Conservation (phyloP, 2,329 filamentous ascomycete genomes). For the Drechslerella coelobrocha region DNA sequence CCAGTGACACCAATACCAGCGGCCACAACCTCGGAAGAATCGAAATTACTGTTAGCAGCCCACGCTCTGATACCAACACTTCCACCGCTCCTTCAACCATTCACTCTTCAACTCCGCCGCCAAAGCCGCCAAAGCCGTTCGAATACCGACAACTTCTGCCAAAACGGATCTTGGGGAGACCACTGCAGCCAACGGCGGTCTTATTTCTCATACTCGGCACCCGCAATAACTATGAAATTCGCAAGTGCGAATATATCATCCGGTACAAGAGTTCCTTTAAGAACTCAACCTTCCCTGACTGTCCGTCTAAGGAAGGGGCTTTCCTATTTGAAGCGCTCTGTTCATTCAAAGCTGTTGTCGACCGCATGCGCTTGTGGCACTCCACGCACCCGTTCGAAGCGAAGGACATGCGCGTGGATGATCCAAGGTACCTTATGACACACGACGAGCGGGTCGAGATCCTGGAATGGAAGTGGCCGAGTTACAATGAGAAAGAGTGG, state of each 20-base stretch:
- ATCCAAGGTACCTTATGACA: conserved; percentile 13
- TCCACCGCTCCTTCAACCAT: background rate
- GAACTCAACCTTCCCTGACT: conserved; percentile 15
- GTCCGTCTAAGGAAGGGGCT: conserved; percentile 1
- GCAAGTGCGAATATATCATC: conserved; percentile 22
- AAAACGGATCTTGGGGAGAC: background rate
- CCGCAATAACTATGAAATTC: conserved; percentile 12
- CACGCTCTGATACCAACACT: background rate
- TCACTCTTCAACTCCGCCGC: conserved; percentile 1
- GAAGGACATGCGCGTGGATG: conserved; percentile 34
- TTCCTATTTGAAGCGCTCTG: conserved; percentile 29
- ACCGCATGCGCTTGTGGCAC: conserved; percentile 25
- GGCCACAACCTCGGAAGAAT: background rate
- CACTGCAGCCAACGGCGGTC: conserved; percentile 10
- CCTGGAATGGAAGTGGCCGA: conserved; percentile 18
- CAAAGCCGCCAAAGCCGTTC: conserved; percentile 12
- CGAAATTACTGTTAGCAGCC: background rate
- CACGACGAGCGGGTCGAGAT: conserved; percentile 15
- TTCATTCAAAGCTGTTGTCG: conserved; percentile 10
- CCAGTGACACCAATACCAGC: background rate
- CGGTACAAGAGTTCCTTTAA: conserved; percentile 23
- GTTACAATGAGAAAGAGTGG: conserved; percentile 26
- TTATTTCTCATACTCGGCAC: conserved; percentile 22
- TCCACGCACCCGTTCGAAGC: conserved; percentile 15
- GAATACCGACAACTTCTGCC: background rate